Base-by-base conservation (phyloP, 1,139 yeast genomes). In the Yamadazyma conglobata region DNA sequence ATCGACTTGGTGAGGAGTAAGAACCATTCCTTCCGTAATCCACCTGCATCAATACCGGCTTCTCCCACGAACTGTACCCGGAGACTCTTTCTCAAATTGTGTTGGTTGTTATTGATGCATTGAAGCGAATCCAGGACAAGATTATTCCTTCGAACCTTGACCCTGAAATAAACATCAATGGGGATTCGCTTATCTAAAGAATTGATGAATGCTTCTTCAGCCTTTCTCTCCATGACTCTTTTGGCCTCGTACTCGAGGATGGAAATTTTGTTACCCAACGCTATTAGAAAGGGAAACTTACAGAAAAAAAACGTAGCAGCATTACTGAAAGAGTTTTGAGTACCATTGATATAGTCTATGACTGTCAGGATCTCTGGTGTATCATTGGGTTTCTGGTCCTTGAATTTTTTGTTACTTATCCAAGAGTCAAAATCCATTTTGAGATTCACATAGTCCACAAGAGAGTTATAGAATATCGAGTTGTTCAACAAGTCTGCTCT, bases 1-100 rank as follows among this genome's bases (percentile, higher is more conserved):
- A 91, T 55, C 15, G 80, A 79, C 36, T 75, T 73, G 1, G 85
- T 79, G 24, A 91, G 59, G 19, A 88, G 55, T 30, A 79, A 62
- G 54, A 91, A 89, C 97, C 97, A 91, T 50, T 91, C 97, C 50
- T 88, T 89, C 43, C 80, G 76, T 38, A 89, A 64, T 0, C 98
- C 98, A 1, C 97, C 98, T 0, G 88, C 96, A 60, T 91, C 98
- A 14, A 91, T 86, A 30, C 97, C 97, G 0, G 91, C 93, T 48
- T 91, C 97, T 33, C 79, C 79, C 3, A 81, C 56, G 53, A 91
- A 91, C 46, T 84, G 89, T 9, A 91, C 82, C 40, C 77, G 69
- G 17, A 89, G 57, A 3, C 87, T 73, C 50, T 88, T 89, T 48
- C 82, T 79, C 38, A 89, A 63, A 45, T 85, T 87, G 9, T 58